Percentiles rank a stretch among this genome's conserved stretches.
These are phyloP conservation scores for Phytophthora multivora DNA, from an alignment of 352 stramenopile species.

Conservation along the genomic window DNA sequence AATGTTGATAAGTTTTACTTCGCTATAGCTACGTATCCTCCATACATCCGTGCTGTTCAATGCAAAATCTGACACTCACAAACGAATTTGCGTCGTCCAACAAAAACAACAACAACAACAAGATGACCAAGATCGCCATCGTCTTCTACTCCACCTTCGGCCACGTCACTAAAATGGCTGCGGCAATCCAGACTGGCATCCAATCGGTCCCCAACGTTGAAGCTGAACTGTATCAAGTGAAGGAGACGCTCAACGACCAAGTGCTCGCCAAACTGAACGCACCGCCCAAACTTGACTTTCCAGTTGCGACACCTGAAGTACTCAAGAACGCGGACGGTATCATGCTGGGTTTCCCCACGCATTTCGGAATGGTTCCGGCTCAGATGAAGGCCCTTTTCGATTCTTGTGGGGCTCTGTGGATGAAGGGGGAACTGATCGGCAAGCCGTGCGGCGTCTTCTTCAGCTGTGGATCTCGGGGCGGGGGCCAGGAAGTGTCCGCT, in stretches of 20 bases:
- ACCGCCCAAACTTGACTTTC: constrained; percentile 59
- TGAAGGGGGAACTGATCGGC: constrained; percentile 65
- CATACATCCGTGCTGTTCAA: no score
- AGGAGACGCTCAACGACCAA: constrained; percentile 77
- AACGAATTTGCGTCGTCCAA: no score
- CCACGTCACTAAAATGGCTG: constrained; percentile 73
- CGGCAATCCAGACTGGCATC: constrained; percentile 64
- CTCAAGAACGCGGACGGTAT: constrained; percentile 80
- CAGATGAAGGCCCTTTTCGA: constrained; percentile 90
- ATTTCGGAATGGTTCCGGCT: constrained; percentile 75
- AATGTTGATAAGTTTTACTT: no score
- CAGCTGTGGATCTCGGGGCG: constrained; percentile 62
- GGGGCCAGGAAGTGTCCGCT: constrained; percentile 85
- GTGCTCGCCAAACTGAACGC: constrained; percentile 75
- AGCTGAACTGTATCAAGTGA: constrained; percentile 65
- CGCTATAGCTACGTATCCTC: no score
- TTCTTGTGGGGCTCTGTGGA: constrained; percentile 74
- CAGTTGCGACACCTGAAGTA: constrained; percentile 62
- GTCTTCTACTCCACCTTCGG: constrained; percentile 88
- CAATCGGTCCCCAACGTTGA: constrained; percentile 52
- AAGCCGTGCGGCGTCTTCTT: constrained; percentile 87
- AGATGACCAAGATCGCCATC: constrained; percentile 72
- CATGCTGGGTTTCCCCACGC: constrained; percentile 80
- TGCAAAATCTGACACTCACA: no score
- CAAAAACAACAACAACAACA: neutral